A percentile compares a stretch with the other conserved stretches of the same genome.
These are phyloP conservation scores for Pleurotus platypus DNA, from an alignment of 768 basidiomycete species.

Conservation along the genomic window DNA sequence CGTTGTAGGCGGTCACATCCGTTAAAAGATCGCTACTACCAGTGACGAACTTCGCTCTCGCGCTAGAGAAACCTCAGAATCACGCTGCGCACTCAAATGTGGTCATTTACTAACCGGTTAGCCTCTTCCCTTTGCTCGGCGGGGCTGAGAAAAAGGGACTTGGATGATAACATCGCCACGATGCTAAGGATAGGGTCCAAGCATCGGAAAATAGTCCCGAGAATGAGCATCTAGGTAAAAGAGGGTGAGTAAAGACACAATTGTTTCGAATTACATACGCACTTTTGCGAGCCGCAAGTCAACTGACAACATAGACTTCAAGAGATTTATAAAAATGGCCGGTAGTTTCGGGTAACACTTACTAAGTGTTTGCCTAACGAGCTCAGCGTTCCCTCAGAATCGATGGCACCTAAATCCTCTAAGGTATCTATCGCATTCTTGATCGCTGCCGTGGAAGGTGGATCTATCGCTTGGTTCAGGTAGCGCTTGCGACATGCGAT, in stretches of 20 bases:
- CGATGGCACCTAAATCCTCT: conserved; percentile 76
- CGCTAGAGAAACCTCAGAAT: conserved; percentile 37
- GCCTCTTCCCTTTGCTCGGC: conserved; percentile 84
- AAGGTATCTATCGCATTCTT: conserved; percentile 73
- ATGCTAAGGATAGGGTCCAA: conserved; percentile 79
- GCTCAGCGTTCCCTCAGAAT: conserved; percentile 60
- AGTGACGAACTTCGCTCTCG: conserved; percentile 63
- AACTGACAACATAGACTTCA: conserved; percentile 77
- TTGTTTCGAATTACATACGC: background rate
- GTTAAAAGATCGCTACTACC: conserved; percentile 85
- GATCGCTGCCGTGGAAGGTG: conserved; percentile 73
- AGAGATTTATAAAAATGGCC: conserved; percentile 1
- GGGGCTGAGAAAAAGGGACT: conserved; percentile 80
- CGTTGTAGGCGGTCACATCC: conserved; percentile 72
- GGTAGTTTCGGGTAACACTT: conserved; percentile 13
- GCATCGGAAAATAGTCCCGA: conserved; percentile 81
- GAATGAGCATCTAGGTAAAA: conserved; percentile 75
- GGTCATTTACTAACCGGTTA: conserved; percentile 43
- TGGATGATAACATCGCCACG: conserved; percentile 80
- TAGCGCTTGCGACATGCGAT: conserved; percentile 42
- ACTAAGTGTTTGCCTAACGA: conserved; percentile 82
- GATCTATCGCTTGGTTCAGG: conserved; percentile 75
- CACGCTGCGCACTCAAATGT: too few species aligned
- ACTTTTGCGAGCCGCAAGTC: conserved; percentile 88
- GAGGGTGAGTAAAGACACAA: background rate